These are phyloP conservation scores for Penicillium odoratum DNA, from an alignment of 495 filamentous ascomycete species.

Conservation along the genomic window DNA sequence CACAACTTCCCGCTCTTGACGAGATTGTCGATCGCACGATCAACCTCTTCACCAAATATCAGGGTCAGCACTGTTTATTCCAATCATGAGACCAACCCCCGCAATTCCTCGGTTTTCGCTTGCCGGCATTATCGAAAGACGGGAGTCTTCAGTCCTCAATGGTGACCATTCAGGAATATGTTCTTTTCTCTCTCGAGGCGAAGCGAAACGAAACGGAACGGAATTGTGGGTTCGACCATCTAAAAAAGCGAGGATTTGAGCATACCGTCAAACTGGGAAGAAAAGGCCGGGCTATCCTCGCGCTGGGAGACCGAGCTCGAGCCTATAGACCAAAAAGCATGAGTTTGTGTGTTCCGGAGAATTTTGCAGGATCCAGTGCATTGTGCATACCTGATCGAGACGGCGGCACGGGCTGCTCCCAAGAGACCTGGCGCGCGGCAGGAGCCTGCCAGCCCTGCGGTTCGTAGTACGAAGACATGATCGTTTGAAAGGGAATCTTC, in stretches of 20 bases:
- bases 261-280: slow-evolving; percentile 89
- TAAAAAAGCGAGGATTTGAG: slow-evolving; percentile 10
- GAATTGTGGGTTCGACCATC: neutral
- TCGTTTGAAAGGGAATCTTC: slow-evolving; percentile 22
- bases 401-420: slow-evolving; percentile 84
- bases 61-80: slow-evolving; percentile 11
- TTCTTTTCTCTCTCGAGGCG: slow-evolving; percentile 1
- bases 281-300: slow-evolving; percentile 79
- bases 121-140: neutral
- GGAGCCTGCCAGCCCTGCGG: slow-evolving; percentile 75
- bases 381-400: slow-evolving; percentile 74
- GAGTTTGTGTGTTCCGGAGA: slow-evolving; percentile 29
- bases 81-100: neutral
- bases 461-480: slow-evolving; percentile 87
- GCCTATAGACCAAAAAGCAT: slow-evolving; percentile 47
- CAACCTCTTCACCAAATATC: slow-evolving; percentile 72
- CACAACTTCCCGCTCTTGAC: slow-evolving; percentile 95
- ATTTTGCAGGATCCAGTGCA: slow-evolving; percentile 2
- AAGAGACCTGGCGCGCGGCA: slow-evolving; percentile 62
- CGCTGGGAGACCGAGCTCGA: slow-evolving; percentile 74
- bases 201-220: slow-evolving; percentile 2
- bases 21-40: slow-evolving; percentile 92
- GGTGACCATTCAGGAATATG: neutral
- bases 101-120: slow-evolving; percentile 1
- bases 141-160: neutral